Base-by-base conservation (phyloP, 129 eudicot species). In the Solidago caesia region DNA sequence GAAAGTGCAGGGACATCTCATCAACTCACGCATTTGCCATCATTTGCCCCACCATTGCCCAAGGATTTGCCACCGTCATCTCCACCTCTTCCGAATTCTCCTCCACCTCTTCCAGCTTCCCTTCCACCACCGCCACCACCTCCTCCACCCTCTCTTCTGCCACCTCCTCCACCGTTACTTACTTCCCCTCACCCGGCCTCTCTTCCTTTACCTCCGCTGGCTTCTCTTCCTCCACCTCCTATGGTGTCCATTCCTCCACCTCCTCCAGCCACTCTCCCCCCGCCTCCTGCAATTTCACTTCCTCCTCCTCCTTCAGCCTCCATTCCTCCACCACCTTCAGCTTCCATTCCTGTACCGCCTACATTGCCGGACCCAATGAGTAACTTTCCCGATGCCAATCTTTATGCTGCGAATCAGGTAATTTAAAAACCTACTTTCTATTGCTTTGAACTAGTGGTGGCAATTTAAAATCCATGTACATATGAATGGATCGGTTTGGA, bases 11-110 rank as follows among this genome's bases (percentile, higher is more conserved):
- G 52, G 60, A 59, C 29, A 4, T 25, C 83, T 43, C 70, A 84
- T 49, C 83, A 74, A 55, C 39, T 77, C 56, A 74, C 73, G 41
- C 70, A 64, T 7, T 67, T 74, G 76, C 87, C 79, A 10, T 29
- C 80, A 9, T 79, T 83, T 43, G 79, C 76, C 53, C 91, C 91
- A 42, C 96, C 92, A 3, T 78, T 74, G 15, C 93, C 96, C 0
- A 68, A 68, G 58, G 96, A 85, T 59, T 75, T 84, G 41, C 87
- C 85, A 2, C 89, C 87, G 7, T 73, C 87, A 44, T 84, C 89
- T 68, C 91, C 96, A 29, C 89, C 97, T 52, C 42, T 75, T 10
- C 87, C 91, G 0, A 48, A 57, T 15, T 83, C 97, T 7, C 89
- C 86, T 0, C 85, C 79, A 3, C 85, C 84, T 0, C 83, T 72